phyloP scores from a whole-genome alignment of 139 green algal genomes.

The Picochlorum sp. region DNA sequence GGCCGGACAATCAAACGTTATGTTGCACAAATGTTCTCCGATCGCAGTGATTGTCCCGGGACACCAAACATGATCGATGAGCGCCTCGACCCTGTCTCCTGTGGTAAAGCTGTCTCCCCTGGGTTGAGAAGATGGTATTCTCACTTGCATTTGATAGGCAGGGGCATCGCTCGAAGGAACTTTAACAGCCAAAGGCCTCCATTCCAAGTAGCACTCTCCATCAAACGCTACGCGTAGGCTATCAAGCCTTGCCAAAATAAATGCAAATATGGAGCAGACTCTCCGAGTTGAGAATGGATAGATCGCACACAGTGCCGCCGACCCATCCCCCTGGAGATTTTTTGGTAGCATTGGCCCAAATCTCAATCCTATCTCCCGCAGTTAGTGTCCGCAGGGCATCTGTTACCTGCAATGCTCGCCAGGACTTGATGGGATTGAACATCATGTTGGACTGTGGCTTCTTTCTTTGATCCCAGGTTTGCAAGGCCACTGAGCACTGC shows the following conservation, averaged over 20 bases:
- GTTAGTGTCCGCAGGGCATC: background rate
- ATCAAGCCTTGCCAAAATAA: background rate
- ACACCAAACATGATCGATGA: background rate
- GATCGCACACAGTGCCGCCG: background rate
- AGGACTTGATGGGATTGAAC: background rate
- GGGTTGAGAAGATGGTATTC: background rate
- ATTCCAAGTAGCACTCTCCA: background rate
- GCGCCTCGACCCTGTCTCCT: background rate
- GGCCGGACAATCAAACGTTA: background rate
- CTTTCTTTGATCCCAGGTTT: too few relatives aligned
- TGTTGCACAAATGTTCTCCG: background rate
- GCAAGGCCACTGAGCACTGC: too few relatives aligned
- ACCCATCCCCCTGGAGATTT: background rate
- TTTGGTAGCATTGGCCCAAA: background rate
- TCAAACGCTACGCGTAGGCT: background rate
- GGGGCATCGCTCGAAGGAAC: background rate
- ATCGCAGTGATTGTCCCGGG: background rate
- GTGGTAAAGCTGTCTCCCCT: background rate
- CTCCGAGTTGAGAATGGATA: background rate
- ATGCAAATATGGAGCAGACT: constrained; percentile 1
- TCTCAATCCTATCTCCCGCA: background rate
- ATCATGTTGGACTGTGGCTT: too few relatives aligned
- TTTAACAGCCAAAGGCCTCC: background rate
- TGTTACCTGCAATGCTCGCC: background rate
- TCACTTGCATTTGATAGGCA: background rate